A percentile compares a stretch with the other conserved stretches of the same genome.
Conservation (phyloP, 441 rosid species). For the Melastoma candidum region DNA sequence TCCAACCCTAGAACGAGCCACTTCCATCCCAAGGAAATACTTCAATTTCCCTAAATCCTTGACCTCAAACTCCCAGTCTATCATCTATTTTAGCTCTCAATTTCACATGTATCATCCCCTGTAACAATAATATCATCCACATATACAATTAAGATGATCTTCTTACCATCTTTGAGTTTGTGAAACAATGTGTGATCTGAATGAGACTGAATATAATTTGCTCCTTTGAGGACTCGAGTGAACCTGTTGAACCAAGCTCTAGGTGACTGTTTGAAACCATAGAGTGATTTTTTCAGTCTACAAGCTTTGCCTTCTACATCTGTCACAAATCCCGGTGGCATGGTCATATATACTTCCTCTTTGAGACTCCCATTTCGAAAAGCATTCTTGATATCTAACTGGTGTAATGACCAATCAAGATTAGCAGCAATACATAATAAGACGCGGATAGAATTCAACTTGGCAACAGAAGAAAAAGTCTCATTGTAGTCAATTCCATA, state of each 20-base stretch:
- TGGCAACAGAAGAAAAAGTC: neutral
- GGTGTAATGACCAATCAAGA: too few species aligned
- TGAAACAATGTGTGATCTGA: neutral
- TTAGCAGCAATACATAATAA: too few species aligned
- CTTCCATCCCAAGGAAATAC: too few species aligned
- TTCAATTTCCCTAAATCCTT: neutral
- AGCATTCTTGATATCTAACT: too few species aligned
- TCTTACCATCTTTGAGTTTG: neutral
- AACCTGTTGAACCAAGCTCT: slow-evolving; percentile 2
- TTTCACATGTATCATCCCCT: neutral
- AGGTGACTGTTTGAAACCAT: neutral
- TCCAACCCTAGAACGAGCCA: too few species aligned
- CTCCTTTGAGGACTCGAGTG: neutral
- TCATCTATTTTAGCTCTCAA: neutral
- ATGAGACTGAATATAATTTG: neutral
- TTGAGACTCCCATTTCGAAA: too few species aligned
- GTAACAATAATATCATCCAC: neutral
- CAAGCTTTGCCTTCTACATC: neutral
- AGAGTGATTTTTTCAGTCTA: neutral
- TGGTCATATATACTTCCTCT: too few species aligned
- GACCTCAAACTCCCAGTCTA: neutral
- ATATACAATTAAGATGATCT: neutral
- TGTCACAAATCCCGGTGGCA: neutral
- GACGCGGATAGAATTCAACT: too few species aligned
- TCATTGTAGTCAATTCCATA: neutral